phyloP scores from a whole-genome alignment of 495 filamentous ascomycete species.

The Xylaria nigripes region DNA sequence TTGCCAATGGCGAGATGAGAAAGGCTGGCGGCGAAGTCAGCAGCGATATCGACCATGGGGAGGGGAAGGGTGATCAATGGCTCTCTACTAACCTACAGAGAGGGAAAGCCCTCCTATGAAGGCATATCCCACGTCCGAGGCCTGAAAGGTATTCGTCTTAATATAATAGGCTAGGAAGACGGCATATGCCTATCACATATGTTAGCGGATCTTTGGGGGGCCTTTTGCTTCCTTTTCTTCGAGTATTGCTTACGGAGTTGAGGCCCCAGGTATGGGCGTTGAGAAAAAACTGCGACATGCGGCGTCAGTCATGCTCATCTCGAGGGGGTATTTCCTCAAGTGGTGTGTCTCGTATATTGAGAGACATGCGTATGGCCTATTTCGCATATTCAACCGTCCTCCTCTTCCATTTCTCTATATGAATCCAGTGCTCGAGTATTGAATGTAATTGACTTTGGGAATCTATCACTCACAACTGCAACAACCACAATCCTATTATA shows the following conservation, averaged over 20 bases:
- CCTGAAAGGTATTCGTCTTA: constrained; percentile 47
- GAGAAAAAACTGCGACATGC: constrained; percentile 30
- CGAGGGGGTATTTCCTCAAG: background rate
- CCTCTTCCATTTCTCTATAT: background rate
- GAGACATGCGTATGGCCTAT: no score
- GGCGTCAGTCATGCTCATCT: background rate
- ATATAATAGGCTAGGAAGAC: constrained; percentile 69
- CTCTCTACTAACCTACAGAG: constrained; percentile 34
- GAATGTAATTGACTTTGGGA: background rate
- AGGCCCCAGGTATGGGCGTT: constrained; percentile 57
- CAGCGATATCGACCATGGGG: constrained; percentile 23
- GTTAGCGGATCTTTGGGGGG: background rate
- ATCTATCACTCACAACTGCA: constrained; percentile 21
- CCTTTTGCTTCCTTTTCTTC: background rate
- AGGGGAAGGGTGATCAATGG: background rate
- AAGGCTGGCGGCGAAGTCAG: constrained; percentile 38
- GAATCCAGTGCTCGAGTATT: background rate
- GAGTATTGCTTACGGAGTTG: constrained; percentile 37
- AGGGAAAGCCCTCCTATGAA: constrained; percentile 68
- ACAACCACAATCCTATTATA: constrained; percentile 42
- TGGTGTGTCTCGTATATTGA: no score
- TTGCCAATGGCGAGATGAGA: constrained; percentile 57
- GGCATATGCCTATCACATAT: constrained; percentile 47
- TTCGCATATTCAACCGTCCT: background rate
- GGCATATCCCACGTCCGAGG: constrained; percentile 54